Percentiles rank a stretch among this genome's conserved stretches.
phyloP scores from a whole-genome alignment of 192 early-diverging fungal genomes.

The Spinellus fusiger region DNA sequence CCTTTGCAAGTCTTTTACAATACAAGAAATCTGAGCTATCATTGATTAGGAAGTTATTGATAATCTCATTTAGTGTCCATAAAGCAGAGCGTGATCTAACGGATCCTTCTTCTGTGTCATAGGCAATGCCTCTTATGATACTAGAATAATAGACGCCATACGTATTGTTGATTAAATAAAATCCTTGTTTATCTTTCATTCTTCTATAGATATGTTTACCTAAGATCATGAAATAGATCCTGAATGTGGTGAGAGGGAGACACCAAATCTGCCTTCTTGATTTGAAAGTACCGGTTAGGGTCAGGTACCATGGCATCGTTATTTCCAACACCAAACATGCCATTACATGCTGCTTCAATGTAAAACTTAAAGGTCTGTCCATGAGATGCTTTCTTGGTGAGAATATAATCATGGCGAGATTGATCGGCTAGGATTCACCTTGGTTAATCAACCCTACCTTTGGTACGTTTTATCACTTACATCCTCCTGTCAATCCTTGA shows the following conservation, averaged over 20 bases:
- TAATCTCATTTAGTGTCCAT: constrained; percentile 65
- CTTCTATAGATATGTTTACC: constrained; percentile 2
- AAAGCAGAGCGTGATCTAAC: constrained; percentile 74
- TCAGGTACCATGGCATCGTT: constrained; percentile 55
- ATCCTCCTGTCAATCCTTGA: constrained; percentile 85
- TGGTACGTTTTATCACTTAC: constrained; percentile 27
- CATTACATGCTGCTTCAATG: constrained; percentile 90
- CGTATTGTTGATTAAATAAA: not conserved
- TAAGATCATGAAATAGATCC: constrained; percentile 61
- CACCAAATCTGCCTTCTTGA: constrained; percentile 61
- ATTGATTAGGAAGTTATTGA: constrained; percentile 62
- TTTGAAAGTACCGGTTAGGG: constrained; percentile 51
- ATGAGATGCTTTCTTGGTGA: constrained; percentile 34
- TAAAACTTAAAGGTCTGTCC: constrained; percentile 63
- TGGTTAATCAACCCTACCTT: not conserved
- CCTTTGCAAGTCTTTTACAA: constrained; percentile 36
- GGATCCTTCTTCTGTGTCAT: constrained; percentile 62
- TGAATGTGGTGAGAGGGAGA: constrained; percentile 63
- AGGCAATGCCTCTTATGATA: constrained; percentile 64
- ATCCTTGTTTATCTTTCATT: not conserved
- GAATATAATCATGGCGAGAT: constrained; percentile 46
- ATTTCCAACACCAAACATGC: constrained; percentile 81
- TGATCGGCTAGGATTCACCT: constrained; percentile 29
- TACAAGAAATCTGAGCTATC: constrained; percentile 40
- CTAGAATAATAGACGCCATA: constrained; percentile 42